Base-by-base conservation (phyloP, 208 protist genomes). In the Leishmania lainsoni region DNA sequence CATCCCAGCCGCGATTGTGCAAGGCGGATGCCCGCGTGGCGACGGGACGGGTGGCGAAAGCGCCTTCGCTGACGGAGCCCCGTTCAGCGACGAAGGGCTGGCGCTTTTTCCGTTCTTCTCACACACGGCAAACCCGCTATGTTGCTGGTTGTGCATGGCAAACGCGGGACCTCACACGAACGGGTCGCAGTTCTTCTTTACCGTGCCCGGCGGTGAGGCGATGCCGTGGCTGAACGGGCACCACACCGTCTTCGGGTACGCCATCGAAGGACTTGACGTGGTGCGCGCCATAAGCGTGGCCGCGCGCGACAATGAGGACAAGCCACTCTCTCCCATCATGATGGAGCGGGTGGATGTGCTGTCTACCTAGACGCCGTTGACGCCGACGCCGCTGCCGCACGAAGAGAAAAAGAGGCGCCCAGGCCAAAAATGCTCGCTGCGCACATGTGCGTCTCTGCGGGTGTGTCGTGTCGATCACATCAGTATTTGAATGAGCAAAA, bases 201-300 rank as follows among this genome's bases (percentile, higher is more conserved):
- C 92, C 6, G 91, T 94, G 32, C 88, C 87, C 1, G 84, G 86
- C 56, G 89, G 71, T 14, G 78, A 85, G 71, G 80, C 63, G 73
- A 89, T 92, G 84, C 81, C 81, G 66, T 96, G 91, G 92, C 74
- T 99, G 77, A 97, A 98, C 81, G 93, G 91, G 26, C 96, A 98
- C 77, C 98, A 99, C 85, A 97, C 97, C 29, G 97, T 99, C 6
- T 99, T 99, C 75, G 98, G 98, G 20, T 86, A 90, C 74, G 96
- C 98, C 29, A 81, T 93, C 26, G 81, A 89, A n/a, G 94, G 95
- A 17, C 79, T 89, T 76, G 83, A 90, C 3, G 83, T 94, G 77
- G 83, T 98, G 68, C 85, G 75, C 35, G 81, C 79, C 32, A 89
- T 95, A 61, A 89, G 85, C 63, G 51, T 88, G 66, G 87, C 84